Conservation (phyloP, 2,329 filamentous ascomycete genomes). For the Calonectria fujianensis region DNA sequence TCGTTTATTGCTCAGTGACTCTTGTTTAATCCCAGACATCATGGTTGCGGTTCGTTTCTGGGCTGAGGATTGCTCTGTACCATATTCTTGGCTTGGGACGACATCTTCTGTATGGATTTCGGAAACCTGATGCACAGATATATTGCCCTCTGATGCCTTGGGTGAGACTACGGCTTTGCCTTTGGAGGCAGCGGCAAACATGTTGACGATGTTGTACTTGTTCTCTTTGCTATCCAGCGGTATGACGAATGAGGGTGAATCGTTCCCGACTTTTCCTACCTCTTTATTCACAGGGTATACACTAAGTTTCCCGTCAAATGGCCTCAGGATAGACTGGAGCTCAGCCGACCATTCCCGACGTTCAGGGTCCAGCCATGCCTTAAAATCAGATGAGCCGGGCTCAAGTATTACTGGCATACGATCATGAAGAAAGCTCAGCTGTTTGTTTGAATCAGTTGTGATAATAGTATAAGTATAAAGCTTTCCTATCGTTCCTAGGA, state of each 20-base stretch:
- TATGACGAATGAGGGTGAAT: conserved; percentile 88
- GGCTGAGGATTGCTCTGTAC: not conserved
- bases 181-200: not conserved
- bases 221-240: conserved; percentile 91
- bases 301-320: conserved; percentile 86
- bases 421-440: conserved; percentile 91
- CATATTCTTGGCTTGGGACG: not conserved
- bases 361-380: conserved; percentile 85
- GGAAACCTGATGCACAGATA: not conserved
- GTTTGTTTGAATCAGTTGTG: conserved; percentile 89
- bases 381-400: conserved; percentile 81
- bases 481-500: conserved; percentile 71
- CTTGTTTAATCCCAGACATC: not conserved
- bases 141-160: not conserved
- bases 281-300: conserved; percentile 91
- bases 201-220: conserved; percentile 79
- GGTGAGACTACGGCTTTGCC: rapidly evolving
- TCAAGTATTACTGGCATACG: conserved; percentile 97
- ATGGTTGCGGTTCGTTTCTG: not conserved
- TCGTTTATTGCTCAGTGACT: not conserved
- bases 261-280: conserved; percentile 95
- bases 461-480: conserved; percentile 95
- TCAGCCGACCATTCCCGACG: conserved; percentile 84
- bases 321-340: conserved; percentile 86
- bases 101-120: not conserved